phyloP scores from a whole-genome alignment of 371 early-diverging fungal genomes.

The Mycotypha africana region DNA sequence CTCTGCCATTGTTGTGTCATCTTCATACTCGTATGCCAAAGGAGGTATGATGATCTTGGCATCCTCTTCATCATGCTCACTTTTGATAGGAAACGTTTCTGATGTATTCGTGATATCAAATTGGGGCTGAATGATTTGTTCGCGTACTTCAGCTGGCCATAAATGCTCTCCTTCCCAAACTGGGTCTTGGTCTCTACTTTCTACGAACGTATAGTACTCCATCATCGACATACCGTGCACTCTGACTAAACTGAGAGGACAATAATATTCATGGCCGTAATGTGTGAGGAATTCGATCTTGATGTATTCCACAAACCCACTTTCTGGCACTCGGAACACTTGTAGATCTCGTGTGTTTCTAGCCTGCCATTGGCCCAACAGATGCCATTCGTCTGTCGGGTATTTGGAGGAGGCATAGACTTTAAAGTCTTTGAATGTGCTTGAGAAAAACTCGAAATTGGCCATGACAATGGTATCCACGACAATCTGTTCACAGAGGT shows the following conservation, averaged over 20 bases:
- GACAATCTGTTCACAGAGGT: constrained; percentile 90
- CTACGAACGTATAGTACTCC: constrained; percentile 76
- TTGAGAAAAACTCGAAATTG: constrained; percentile 95
- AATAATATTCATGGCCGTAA: constrained; percentile 91
- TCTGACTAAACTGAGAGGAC: constrained; percentile 83
- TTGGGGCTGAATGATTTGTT: constrained; percentile 31
- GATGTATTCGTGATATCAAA: constrained; percentile 18
- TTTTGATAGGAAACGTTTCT: constrained; percentile 16
- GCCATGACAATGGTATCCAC: constrained; percentile 88
- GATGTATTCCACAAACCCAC: constrained; percentile 80
- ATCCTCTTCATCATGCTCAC: constrained; percentile 9
- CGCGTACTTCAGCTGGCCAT: constrained; percentile 38
- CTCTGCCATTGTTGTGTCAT: too few species aligned
- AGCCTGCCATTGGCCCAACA: constrained; percentile 79
- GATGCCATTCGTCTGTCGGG: constrained; percentile 80
- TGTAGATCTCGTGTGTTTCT: constrained; percentile 82
- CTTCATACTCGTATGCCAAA: too few species aligned
- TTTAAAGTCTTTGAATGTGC: constrained; percentile 84
- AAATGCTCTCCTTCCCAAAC: constrained; percentile 21
- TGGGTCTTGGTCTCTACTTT: constrained; percentile 42
- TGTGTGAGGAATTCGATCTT: constrained; percentile 85
- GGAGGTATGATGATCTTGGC: constrained; percentile 8
- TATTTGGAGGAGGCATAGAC: constrained; percentile 78
- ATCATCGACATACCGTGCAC: constrained; percentile 92
- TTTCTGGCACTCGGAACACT: constrained; percentile 65